Evolutionary conservation across 2,329 filamentous ascomycete genomes (phyloP).

Genomic region (Colletotrichum navitas): DNA sequence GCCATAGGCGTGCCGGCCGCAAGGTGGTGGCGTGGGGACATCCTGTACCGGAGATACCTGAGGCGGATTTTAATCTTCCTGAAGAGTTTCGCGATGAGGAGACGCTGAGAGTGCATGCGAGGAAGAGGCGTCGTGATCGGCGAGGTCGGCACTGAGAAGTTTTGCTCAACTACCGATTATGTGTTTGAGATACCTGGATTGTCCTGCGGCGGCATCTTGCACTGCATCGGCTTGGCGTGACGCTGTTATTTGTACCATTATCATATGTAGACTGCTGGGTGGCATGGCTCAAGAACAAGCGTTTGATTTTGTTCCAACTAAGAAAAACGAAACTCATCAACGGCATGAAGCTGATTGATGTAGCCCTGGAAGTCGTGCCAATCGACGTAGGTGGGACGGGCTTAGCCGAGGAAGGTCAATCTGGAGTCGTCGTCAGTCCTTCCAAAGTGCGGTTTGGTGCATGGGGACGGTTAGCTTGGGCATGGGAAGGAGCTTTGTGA

Average conservation of each 20-base stretch:
- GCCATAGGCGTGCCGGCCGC: conserved; percentile 76
- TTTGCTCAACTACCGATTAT: neutral
- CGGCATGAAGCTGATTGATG: neutral
- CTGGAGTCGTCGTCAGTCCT: neutral
- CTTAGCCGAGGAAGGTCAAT: neutral
- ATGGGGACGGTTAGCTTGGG: neutral
- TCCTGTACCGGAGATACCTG: conserved; percentile 78
- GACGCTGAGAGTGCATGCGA: conserved; percentile 68
- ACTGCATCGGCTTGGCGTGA: conserved; percentile 26
- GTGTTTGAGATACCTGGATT: conserved; percentile 17
- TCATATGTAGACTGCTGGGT: conserved; percentile 32
- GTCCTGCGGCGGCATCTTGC: conserved; percentile 7
- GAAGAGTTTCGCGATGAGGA: conserved; percentile 71
- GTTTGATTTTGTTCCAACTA: conserved; percentile 28
- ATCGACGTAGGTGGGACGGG: neutral
- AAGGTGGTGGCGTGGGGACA: conserved; percentile 85
- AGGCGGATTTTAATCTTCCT: conserved; percentile 82
- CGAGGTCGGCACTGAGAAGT: conserved; percentile 59
- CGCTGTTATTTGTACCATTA: conserved; percentile 32
- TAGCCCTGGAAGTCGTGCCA: neutral
- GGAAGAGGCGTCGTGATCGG: conserved; percentile 72
- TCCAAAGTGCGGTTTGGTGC: neutral
- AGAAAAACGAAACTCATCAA: neutral
- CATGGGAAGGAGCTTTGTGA: conserved; percentile 18
- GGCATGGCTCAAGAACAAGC: conserved; percentile 38